Percentiles rank a stretch among this genome's conserved stretches.
Evolutionary conservation across 805 yeast species (phyloP).

Genomic region (Candida gorgasii): DNA sequence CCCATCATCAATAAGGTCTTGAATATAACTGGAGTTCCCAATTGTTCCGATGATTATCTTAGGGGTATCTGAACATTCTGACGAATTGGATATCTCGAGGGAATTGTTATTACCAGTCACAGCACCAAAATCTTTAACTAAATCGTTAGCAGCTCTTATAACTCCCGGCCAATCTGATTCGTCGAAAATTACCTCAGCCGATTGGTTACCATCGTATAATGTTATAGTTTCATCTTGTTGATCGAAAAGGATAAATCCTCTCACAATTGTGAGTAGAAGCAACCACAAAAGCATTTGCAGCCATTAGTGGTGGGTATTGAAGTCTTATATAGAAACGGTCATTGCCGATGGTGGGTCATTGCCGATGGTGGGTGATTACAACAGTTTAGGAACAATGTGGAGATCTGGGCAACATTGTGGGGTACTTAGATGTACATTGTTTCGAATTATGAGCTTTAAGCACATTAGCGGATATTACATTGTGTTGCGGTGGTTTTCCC

Average conservation of each 20-base stretch:
- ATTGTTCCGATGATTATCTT: conserved; percentile 19
- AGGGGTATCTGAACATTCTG: conserved; percentile 6
- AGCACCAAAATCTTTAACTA: conserved; percentile 15
- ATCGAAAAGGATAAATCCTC: conserved; percentile 10
- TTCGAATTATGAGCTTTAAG: too few species aligned
- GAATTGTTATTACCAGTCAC: conserved; percentile 16
- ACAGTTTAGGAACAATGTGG: too few species aligned
- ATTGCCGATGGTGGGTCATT: background rate
- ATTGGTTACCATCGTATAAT: background rate
- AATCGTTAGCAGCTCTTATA: conserved; percentile 16
- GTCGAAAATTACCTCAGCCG: conserved; percentile 9
- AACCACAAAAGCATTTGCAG: conserved; percentile 3
- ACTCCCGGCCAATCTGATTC: conserved; percentile 20
- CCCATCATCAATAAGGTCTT: conserved; percentile 7
- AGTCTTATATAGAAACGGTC: background rate
- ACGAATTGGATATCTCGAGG: background rate
- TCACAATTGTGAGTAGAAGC: conserved; percentile 3
- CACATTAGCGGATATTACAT: too few species aligned
- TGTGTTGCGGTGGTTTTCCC: too few species aligned
- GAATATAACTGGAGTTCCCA: conserved; percentile 15
- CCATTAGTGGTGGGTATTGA: too few species aligned
- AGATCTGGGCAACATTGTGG: too few species aligned
- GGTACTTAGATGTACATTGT: too few species aligned
- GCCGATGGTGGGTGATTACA: too few species aligned
- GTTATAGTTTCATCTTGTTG: conserved; percentile 4